A percentile compares a stretch with the other conserved stretches of the same genome.
phyloP scores from a whole-genome alignment of 179 eudicot genomes.

The Beta corolliflora region DNA sequence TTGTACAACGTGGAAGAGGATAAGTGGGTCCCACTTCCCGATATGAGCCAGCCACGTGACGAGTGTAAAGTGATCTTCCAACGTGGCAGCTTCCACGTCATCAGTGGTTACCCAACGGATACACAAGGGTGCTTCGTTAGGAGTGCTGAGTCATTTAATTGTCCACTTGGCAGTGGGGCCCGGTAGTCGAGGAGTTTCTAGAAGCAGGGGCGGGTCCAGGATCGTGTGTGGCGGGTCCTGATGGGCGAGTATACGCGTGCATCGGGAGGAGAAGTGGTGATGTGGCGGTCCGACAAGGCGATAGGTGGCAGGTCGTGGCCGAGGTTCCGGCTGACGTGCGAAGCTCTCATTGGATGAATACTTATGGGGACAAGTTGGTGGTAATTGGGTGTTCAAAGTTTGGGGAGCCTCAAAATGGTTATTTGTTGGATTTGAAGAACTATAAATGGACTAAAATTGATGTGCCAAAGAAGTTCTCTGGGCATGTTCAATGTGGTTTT shows the following conservation, averaged over 20 bases:
- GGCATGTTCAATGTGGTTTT: slow-evolving; percentile 72
- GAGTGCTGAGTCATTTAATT: slow-evolving; percentile 47
- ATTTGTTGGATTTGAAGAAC: slow-evolving; percentile 42
- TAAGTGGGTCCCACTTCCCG: slow-evolving; percentile 51
- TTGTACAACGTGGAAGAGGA: slow-evolving; percentile 54
- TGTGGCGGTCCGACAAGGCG: slow-evolving; percentile 27
- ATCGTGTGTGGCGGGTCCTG: slow-evolving; percentile 33
- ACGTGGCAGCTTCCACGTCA: slow-evolving; percentile 57
- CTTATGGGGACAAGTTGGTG: slow-evolving; percentile 34
- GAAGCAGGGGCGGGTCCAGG: slow-evolving; percentile 29
- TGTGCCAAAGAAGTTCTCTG: slow-evolving; percentile 33
- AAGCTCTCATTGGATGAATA: slow-evolving; percentile 32
- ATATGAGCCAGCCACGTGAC: slow-evolving; percentile 59
- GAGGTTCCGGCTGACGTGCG: slow-evolving; percentile 39
- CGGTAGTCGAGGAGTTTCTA: slow-evolving; percentile 38
- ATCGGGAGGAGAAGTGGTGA: slow-evolving; percentile 19
- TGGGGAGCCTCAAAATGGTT: slow-evolving; percentile 41
- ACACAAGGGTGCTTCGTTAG: slow-evolving; percentile 55
- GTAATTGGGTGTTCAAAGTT: slow-evolving; percentile 46
- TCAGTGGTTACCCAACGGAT: slow-evolving; percentile 62
- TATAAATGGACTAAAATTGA: slow-evolving; percentile 49
- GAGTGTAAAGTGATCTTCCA: slow-evolving; percentile 56
- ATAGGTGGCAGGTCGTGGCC: slow-evolving; percentile 43
- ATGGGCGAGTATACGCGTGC: slow-evolving; percentile 29
- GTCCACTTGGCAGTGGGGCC: slow-evolving; percentile 53